Evolutionary conservation across 768 basidiomycete species (phyloP).

Genomic region (Crassisporium funariophilum): DNA sequence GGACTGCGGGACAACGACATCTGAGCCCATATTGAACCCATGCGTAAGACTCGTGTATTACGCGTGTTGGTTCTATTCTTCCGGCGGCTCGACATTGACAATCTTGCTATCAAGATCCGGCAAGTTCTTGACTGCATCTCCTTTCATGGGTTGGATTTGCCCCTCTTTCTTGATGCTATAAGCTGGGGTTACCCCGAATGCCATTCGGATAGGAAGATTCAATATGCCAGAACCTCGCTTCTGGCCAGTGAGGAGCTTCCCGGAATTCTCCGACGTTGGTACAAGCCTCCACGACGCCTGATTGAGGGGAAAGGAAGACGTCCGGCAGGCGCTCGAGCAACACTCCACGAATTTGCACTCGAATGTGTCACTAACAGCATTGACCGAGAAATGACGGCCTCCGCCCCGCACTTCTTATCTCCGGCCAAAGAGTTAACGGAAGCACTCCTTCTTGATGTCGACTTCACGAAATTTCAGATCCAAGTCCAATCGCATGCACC

Average conservation of each 20-base stretch:
- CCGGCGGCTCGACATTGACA: not conserved
- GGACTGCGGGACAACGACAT: no score
- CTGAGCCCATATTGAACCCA: no score
- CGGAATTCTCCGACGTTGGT: conserved; percentile 24
- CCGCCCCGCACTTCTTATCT: not conserved
- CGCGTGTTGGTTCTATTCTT: no score
- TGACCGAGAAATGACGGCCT: conserved; percentile 13
- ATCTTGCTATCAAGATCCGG: no score
- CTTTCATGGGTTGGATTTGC: not conserved
- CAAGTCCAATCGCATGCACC: no score
- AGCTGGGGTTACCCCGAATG: conserved; percentile 28
- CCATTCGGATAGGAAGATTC: conserved; percentile 1
- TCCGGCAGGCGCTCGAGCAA: conserved; percentile 14
- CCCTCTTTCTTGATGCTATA: conserved; percentile 31
- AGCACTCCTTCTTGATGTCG: no score
- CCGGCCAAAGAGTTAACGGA: conserved; percentile 16
- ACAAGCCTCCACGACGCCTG: conserved; percentile 21
- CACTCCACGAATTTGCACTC: conserved; percentile 21
- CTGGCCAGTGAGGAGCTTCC: conserved; percentile 25
- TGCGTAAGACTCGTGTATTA: no score
- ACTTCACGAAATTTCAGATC: no score
- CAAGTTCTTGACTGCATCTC: conserved; percentile 2
- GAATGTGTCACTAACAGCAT: conserved; percentile 11
- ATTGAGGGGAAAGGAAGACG: conserved; percentile 11
- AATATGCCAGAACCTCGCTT: conserved; percentile 18